These are phyloP conservation scores for Bolboschoenoplectus hybrid DNA, from an alignment of 202 grass and related monocot species.

Conservation along the genomic window DNA sequence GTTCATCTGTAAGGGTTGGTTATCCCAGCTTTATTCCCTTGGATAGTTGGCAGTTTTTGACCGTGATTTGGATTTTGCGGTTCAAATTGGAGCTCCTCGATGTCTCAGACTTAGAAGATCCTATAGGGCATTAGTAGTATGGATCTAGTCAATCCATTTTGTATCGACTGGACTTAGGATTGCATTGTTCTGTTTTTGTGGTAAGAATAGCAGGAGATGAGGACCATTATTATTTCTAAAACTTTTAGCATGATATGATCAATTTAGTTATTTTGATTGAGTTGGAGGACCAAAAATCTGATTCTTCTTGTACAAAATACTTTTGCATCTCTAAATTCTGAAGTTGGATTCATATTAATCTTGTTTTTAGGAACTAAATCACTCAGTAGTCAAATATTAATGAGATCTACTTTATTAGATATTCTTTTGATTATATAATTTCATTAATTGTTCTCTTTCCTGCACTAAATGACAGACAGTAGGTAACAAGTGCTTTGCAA, in stretches of 20 bases:
- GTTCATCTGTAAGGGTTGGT: background rate
- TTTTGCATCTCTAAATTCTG: background rate
- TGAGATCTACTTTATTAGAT: background rate
- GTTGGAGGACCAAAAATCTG: background rate
- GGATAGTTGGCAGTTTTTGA: background rate
- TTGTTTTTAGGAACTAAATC: background rate
- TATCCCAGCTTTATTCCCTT: background rate
- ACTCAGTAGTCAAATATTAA: background rate
- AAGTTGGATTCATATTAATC: background rate
- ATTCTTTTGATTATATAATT: background rate
- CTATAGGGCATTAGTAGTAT: background rate
- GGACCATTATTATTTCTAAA: background rate
- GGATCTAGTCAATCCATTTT: background rate
- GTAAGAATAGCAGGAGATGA: background rate
- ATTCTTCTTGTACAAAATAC: background rate
- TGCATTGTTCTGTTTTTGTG: background rate
- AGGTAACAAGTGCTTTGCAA: slow-evolving; percentile 80
- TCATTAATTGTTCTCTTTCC: background rate
- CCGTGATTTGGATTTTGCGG: background rate
- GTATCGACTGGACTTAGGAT: background rate
- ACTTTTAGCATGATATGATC: background rate
- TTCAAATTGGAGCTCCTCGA: background rate
- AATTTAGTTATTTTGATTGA: background rate
- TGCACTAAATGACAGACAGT: slow-evolving; percentile 52
- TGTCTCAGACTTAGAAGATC: background rate